Evolutionary conservation across 169 alveolate species (phyloP), one percentile per base, ranked within the genome.

Genomic region (Plasmodium inui): DNA sequence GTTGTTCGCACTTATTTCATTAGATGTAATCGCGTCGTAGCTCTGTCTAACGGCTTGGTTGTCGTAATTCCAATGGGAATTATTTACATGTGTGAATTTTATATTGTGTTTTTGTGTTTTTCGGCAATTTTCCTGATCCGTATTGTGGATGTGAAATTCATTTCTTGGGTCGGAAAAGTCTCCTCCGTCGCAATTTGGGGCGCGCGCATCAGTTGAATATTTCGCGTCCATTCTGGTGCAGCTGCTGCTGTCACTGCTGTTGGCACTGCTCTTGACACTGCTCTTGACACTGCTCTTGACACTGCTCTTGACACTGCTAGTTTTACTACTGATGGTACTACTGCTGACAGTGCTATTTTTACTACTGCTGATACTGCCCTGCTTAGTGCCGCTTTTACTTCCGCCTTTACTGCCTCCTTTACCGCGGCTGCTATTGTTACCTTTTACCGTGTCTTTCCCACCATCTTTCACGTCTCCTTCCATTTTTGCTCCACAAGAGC

Each of bases 51-150:
- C 76, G 50, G 57, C 50, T 26, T 53, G 17, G 81, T 85, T 74
- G 26, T 34, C 84, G 55, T 74, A 85, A 44, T 70, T 85, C 84
- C 81, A 74, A 12, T 78, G 34, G 76, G 72, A n/a, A 74, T 85
- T 44, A 32, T 85, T 73, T 53, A n/a, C 61, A 12, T 74, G 67
- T 30, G 86, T 85, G 67, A 34, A 53, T 50, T 76, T 74, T 76
- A 74, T 76, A 53, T 74, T 85, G n/a, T 78, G 67, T 34, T n/a
- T 74, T 85, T 55, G 79, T 53, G 12, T 74, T 32, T 74, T 73
- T 46, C 61, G 72, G 81, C 70, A 53, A 78, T 53, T 74, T 67
- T 70, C 93, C 44, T 53, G 30, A 41, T 76, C 86, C 61, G 70
- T 19, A 85, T 50, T 78, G 39, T 34, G 76, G 14, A 34, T 44